Base-by-base conservation (phyloP, 495 filamentous ascomycete species). In the Trichocladium antarcticum region DNA sequence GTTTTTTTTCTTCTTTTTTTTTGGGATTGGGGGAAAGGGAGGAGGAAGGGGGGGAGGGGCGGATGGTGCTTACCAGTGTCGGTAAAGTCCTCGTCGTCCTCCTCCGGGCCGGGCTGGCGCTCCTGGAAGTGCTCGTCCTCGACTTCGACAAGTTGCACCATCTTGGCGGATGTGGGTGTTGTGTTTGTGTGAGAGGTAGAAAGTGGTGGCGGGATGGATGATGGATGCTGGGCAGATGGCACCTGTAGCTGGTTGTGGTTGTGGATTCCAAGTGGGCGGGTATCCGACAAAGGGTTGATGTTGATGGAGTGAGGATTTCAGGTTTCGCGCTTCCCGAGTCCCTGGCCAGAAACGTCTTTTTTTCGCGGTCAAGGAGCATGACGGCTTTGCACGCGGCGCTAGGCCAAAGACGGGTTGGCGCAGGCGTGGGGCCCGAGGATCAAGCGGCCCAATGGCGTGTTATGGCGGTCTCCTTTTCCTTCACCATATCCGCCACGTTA, bases 101-200 rank as follows among this genome's bases (percentile, higher is more conserved):
- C 83, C 50, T 83, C 80, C 51, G 70, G 71, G 40, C 85, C 76
- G 38, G 74, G 72, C 56, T 84, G 81, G 67, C 85, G 84, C 57
- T 82, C 67, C 62, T 79, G 71, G 74, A 96, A 95, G 67, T 92
- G 87, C 72, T 94, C 89, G 65, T 98, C 92, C 53, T 89, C 81
- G 62, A 98, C 89, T 71, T 96, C 93, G 56, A 81, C 82, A 56
- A 98, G 85, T 69, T 93, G 85, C 64, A 98, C 92, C 92, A 98
- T 98, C 60, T 65, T 89, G 71, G 50, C 60, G 65, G 61, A 34
- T 58, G 49, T 42, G 46, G n/a, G n/a, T 44, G 17, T 12, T 41
- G n/a, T 41, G 41, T 44, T 19, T 37, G 29, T 35, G 31, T 35
- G 38, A 38, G 39, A 14, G 28, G 39, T 36, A 14, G n/a, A 31